Percentiles rank a stretch among this genome's conserved stretches.
phyloP scores from a whole-genome alignment of 768 basidiomycete species.

The Leccinum incarnatum region DNA sequence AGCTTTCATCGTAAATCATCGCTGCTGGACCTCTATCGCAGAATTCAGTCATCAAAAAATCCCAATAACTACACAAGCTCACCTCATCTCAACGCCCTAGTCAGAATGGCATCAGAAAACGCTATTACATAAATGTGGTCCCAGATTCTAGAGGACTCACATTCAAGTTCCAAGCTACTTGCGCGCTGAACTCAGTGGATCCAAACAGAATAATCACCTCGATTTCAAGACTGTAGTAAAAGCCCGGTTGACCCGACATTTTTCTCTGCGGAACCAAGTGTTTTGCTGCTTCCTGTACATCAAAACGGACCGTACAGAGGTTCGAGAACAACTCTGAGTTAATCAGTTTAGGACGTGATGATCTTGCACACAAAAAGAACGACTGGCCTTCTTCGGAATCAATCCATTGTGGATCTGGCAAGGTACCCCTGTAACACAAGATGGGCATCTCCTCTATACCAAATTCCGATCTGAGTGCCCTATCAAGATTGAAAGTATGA shows the following conservation, averaged over 20 bases:
- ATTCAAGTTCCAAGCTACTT: slow-evolving; percentile 12
- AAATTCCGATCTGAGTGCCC: background rate
- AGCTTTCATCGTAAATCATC: slow-evolving; percentile 9
- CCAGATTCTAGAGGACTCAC: background rate
- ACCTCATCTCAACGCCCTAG: slow-evolving; percentile 12
- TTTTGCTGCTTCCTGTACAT: slow-evolving; percentile 6
- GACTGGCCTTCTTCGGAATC: slow-evolving; percentile 6
- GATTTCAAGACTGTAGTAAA: slow-evolving; percentile 5
- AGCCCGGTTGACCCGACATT: background rate
- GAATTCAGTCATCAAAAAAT: background rate
- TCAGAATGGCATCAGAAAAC: background rate
- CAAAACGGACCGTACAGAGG: slow-evolving; percentile 8
- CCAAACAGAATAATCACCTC: slow-evolving; percentile 20
- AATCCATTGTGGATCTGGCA: slow-evolving; percentile 10
- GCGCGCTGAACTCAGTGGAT: slow-evolving; percentile 26
- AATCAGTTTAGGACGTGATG: background rate
- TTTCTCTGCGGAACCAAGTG: background rate
- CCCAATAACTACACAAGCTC: background rate
- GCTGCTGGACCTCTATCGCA: slow-evolving; percentile 1
- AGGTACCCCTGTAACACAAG: slow-evolving; percentile 14
- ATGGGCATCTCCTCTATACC: background rate
- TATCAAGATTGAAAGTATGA: too few relatives aligned
- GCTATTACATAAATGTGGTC: too few relatives aligned
- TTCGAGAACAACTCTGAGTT: slow-evolving; percentile 9
- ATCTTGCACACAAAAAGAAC: background rate